Percentiles rank a stretch among this genome's conserved stretches.
phyloP scores from a whole-genome alignment of 768 basidiomycete species.

The Kwoniella bestiolae region DNA sequence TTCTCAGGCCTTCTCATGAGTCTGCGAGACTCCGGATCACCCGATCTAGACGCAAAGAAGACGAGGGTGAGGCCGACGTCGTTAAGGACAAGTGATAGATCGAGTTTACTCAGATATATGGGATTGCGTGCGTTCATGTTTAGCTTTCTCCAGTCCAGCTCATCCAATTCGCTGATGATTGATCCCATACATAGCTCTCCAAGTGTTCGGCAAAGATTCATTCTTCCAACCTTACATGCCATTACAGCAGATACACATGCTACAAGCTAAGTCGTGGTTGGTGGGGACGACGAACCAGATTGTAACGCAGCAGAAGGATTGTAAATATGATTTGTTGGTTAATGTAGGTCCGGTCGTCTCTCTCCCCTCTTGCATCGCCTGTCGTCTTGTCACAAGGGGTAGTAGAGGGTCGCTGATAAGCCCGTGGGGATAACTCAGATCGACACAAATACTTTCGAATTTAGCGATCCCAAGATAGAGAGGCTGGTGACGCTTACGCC shows the following conservation, averaged over 20 bases:
- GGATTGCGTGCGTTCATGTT: conserved; percentile 71
- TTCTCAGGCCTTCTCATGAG: conserved; percentile 77
- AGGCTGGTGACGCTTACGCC: conserved; percentile 78
- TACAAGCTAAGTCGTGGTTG: conserved; percentile 81
- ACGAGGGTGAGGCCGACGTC: conserved; percentile 75
- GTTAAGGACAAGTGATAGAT: conserved; percentile 82
- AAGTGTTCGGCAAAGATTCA: conserved; percentile 65
- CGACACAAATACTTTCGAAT: conserved; percentile 83
- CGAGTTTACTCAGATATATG: conserved; percentile 86
- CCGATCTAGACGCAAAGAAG: conserved; percentile 68
- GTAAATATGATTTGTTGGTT: conserved; percentile 76
- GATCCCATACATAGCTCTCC: conserved; percentile 28
- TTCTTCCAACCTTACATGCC: conserved; percentile 99
- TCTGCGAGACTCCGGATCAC: conserved; percentile 88
- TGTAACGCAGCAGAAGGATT: conserved; percentile 87
- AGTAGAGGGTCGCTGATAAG: not conserved
- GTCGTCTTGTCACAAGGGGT: too few species aligned
- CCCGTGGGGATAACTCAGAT: conserved; percentile 64
- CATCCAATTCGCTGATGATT: not conserved
- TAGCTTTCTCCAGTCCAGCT: not conserved
- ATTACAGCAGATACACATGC: conserved; percentile 87
- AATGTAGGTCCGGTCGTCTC: conserved; percentile 64
- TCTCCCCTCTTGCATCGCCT: too few species aligned
- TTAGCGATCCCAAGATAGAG: conserved; percentile 80
- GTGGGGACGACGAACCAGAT: conserved; percentile 87